Evolutionary conservation across 129 eudicot genomes (phyloP).

Genomic region (Escallonia herrerae): DNA sequence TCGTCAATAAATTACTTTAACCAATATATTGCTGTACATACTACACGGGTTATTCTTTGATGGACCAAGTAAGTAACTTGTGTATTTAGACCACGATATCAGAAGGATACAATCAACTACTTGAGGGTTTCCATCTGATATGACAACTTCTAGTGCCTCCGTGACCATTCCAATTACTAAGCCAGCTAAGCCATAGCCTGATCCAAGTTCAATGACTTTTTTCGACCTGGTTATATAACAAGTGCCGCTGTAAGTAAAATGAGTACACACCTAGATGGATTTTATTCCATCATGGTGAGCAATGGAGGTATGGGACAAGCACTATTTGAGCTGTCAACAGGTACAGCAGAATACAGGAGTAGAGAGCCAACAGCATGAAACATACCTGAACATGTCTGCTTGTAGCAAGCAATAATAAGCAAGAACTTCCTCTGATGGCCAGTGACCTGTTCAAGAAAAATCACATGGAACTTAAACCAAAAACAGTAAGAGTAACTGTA

Average conservation of each 20-base stretch:
- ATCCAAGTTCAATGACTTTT: constrained; percentile 87
- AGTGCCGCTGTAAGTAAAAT: constrained; percentile 3
- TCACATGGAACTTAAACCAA: not conserved
- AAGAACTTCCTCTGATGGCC: constrained; percentile 98
- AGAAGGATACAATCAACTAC: constrained; percentile 99
- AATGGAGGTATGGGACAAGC: constrained; percentile 1
- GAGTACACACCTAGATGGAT: not conserved
- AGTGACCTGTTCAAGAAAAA: constrained; percentile 56
- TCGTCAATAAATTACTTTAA: no score
- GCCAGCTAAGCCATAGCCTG: constrained; percentile 96
- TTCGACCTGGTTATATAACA: constrained; percentile 44
- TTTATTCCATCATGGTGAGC: not conserved
- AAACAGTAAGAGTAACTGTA: not conserved
- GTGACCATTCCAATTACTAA: constrained; percentile 68
- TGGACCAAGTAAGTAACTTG: no score
- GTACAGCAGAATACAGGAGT: not conserved
- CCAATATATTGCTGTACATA: no score
- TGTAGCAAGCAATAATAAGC: constrained; percentile 80
- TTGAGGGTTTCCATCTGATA: constrained; percentile 99
- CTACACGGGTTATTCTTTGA: no score
- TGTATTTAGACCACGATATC: not conserved
- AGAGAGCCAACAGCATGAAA: not conserved
- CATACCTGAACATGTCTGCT: constrained; percentile 64
- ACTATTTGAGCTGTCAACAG: not conserved
- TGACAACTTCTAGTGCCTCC: constrained; percentile 82